A percentile compares a stretch with the other conserved stretches of the same genome.
These are phyloP conservation scores for Penicillium sclerotiorum DNA, from an alignment of 2,329 filamentous ascomycete species.

Conservation along the genomic window DNA sequence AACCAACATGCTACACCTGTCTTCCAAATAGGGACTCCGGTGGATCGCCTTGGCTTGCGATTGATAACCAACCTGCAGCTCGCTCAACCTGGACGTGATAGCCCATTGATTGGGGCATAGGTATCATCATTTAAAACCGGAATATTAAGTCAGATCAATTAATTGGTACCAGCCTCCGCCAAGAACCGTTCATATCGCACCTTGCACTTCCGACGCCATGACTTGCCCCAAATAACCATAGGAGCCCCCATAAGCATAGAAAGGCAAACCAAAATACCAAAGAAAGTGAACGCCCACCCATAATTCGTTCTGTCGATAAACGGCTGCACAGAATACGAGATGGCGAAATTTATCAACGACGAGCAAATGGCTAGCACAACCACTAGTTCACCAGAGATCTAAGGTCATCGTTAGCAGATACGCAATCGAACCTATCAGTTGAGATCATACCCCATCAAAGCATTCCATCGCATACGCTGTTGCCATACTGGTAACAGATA, in stretches of 20 bases:
- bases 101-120: too few species aligned
- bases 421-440: too few species aligned
- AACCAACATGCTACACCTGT: too few species aligned
- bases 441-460: conserved; percentile 40
- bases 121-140: too few species aligned
- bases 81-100: too few species aligned
- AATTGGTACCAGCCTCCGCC: conserved; percentile 16
- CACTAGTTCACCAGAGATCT: conserved; percentile 43
- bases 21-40: neutral
- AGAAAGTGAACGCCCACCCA: conserved; percentile 39
- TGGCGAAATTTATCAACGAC: conserved; percentile 38
- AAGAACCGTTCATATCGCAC: conserved; percentile 30
- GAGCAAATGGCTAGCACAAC: conserved; percentile 42
- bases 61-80: too few species aligned
- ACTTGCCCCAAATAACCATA: conserved; percentile 37
- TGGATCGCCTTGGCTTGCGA: too few species aligned
- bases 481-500: conserved; percentile 42
- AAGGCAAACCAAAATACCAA: conserved; percentile 33
- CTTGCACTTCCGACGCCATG: conserved; percentile 33
- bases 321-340: conserved; percentile 44
- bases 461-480: conserved; percentile 49
- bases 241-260: conserved; percentile 30
- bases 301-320: conserved; percentile 42
- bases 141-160: too few species aligned
- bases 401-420: too few species aligned